phyloP scores from a whole-genome alignment of 768 basidiomycete species.

The Boletus rex-veris region DNA sequence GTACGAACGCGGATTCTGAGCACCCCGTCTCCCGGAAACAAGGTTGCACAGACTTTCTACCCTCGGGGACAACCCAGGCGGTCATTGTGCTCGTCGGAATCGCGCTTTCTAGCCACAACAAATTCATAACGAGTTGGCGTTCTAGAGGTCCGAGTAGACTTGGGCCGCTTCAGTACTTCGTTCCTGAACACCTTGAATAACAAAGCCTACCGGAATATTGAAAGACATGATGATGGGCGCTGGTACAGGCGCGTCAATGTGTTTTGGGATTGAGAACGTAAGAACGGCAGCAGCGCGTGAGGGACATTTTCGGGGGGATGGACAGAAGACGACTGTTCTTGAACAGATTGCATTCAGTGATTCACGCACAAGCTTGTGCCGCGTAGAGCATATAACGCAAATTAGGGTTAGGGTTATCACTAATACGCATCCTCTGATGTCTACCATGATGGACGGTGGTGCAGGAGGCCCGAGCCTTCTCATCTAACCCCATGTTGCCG shows the following conservation, averaged over 20 bases:
- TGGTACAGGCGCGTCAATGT: conserved; percentile 78
- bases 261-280: conserved; percentile 76
- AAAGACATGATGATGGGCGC: conserved; percentile 83
- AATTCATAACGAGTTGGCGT: conserved; percentile 81
- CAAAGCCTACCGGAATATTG: conserved; percentile 72
- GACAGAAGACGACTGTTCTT: conserved; percentile 13
- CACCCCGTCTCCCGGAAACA: background rate
- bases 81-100: conserved; percentile 65
- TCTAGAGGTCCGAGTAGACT: conserved; percentile 78
- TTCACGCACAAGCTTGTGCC: background rate
- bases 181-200: background rate
- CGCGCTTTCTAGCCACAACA: conserved; percentile 82
- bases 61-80: conserved; percentile 73
- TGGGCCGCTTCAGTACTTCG: conserved; percentile 4
- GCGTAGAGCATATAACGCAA: too few relatives aligned
- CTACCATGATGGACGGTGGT: too few relatives aligned
- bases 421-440: too few relatives aligned
- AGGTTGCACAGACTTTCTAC: conserved; percentile 53
- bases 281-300: conserved; percentile 74
- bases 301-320: conserved; percentile 32
- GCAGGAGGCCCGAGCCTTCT: background rate
- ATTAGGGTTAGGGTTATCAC: too few relatives aligned
- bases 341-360: conserved; percentile 21
- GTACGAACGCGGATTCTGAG: conserved; percentile 2
- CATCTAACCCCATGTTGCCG: background rate